Conservation (phyloP, 495 filamentous ascomycete genomes). For the Penicillium canescens region DNA sequence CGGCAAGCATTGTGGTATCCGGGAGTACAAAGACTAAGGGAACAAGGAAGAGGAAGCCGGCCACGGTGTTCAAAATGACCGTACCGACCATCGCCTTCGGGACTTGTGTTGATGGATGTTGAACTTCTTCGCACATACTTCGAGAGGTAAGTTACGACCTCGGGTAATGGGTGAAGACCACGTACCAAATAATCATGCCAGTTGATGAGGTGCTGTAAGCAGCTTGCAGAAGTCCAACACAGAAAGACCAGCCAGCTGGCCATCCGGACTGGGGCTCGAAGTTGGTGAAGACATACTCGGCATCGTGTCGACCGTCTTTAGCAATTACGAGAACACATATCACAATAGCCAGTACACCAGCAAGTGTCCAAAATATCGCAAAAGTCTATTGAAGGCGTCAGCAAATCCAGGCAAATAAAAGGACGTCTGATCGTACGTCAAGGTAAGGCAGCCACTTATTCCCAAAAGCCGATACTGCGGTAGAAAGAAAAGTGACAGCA, state of each 20-base stretch:
- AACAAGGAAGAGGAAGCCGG: slow-evolving; percentile 64
- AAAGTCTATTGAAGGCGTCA: slow-evolving; percentile 47
- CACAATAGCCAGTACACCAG: slow-evolving; percentile 55
- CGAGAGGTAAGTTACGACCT: too few relatives aligned
- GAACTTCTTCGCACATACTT: slow-evolving; percentile 62
- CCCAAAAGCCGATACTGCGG: slow-evolving; percentile 18
- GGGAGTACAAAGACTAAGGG: slow-evolving; percentile 62
- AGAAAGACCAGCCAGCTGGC: slow-evolving; percentile 58
- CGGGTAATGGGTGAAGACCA: background rate
- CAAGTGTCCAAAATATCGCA: slow-evolving; percentile 60
- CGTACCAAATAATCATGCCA: slow-evolving; percentile 36
- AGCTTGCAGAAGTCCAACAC: slow-evolving; percentile 55
- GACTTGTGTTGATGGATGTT: slow-evolving; percentile 57
- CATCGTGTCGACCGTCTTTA: slow-evolving; percentile 40
- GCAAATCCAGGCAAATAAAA: slow-evolving; percentile 30
- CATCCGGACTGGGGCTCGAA: slow-evolving; percentile 56
- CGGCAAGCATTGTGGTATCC: slow-evolving; percentile 48
- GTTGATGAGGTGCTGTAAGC: slow-evolving; percentile 55
- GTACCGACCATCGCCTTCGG: slow-evolving; percentile 66
- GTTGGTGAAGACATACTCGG: slow-evolving; percentile 54
- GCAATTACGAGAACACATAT: slow-evolving; percentile 55
- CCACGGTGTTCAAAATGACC: slow-evolving; percentile 60
- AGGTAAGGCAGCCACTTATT: slow-evolving; percentile 37
- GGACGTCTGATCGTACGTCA: slow-evolving; percentile 40
- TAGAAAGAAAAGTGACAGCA: slow-evolving; percentile 49